A percentile compares a stretch with the other conserved stretches of the same genome.
phyloP scores from a whole-genome alignment of 2,329 filamentous ascomycete species.

The Boeremia exigua region DNA sequence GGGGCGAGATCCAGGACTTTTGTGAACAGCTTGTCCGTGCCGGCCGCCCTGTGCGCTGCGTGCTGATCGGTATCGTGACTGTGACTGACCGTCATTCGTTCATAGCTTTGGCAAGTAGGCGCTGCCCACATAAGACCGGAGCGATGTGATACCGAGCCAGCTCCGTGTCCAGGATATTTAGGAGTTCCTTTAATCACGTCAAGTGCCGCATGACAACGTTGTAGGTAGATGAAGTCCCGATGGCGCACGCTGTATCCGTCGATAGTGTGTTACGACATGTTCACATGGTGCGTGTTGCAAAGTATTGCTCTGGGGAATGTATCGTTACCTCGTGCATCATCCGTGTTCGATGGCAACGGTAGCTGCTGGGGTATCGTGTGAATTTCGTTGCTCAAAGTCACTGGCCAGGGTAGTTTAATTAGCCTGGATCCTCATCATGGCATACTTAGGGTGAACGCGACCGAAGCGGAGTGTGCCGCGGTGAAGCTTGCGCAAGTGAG shows the following conservation, averaged over 20 bases:
- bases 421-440: neutral
- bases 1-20: neutral
- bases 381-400: neutral
- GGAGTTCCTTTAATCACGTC: no score
- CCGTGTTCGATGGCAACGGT: neutral
- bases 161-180: no score
- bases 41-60: neutral
- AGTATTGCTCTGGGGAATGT: constrained; percentile 1
- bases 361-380: neutral
- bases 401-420: neutral
- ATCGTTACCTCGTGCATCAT: constrained; percentile 2
- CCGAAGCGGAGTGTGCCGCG: constrained; percentile 2
- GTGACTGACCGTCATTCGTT: neutral
- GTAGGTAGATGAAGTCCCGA: neutral
- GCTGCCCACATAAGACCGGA: neutral
- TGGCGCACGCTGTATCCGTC: neutral
- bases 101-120: neutral
- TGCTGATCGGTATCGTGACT: neutral
- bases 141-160: constrained; percentile 6
- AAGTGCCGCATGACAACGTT: neutral
- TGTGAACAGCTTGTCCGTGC: neutral
- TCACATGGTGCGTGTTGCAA: neutral
- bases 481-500: neutral
- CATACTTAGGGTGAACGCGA: neutral
- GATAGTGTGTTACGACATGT: neutral